phyloP scores from a whole-genome alignment of 1,139 yeast species.

The Yamadazyma triangularis region DNA sequence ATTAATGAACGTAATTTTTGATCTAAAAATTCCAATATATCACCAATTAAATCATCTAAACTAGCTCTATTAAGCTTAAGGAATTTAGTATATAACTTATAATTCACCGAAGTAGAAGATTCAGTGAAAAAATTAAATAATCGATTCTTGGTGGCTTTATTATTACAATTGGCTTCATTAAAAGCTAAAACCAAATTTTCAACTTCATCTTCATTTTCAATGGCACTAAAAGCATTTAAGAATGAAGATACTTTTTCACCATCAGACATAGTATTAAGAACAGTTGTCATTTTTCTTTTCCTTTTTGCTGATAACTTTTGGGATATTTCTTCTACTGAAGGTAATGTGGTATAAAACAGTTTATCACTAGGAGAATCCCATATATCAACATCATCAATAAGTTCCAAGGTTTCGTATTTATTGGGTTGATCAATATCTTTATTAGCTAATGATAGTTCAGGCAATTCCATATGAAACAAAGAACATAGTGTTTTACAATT shows the following conservation, averaged over 20 bases:
- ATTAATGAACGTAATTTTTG: conserved; percentile 58
- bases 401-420: conserved; percentile 16
- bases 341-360: conserved; percentile 50
- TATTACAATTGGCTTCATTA: conserved; percentile 49
- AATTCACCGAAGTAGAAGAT: conserved; percentile 40
- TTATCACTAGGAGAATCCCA: conserved; percentile 70
- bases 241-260: conserved; percentile 47
- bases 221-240: conserved; percentile 40
- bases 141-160: conserved; percentile 69
- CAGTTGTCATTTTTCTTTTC: conserved; percentile 17
- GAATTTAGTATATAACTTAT: conserved; percentile 59
- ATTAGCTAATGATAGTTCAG: conserved; percentile 19
- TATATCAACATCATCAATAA: conserved; percentile 31
- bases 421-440: conserved; percentile 16
- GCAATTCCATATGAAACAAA: conserved; percentile 27
- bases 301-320: conserved; percentile 22
- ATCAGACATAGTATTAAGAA: conserved; percentile 13
- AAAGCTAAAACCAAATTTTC: conserved; percentile 58
- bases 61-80: conserved; percentile 52
- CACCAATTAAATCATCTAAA: conserved; percentile 51
- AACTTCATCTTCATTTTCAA: conserved; percentile 44
- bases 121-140: conserved; percentile 53
- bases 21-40: conserved; percentile 55
- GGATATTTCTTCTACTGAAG: too few species aligned
- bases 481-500: conserved; percentile 47